phyloP scores from a whole-genome alignment of 2,329 filamentous ascomycete genomes.

The Ascochyta clinopodiicola region DNA sequence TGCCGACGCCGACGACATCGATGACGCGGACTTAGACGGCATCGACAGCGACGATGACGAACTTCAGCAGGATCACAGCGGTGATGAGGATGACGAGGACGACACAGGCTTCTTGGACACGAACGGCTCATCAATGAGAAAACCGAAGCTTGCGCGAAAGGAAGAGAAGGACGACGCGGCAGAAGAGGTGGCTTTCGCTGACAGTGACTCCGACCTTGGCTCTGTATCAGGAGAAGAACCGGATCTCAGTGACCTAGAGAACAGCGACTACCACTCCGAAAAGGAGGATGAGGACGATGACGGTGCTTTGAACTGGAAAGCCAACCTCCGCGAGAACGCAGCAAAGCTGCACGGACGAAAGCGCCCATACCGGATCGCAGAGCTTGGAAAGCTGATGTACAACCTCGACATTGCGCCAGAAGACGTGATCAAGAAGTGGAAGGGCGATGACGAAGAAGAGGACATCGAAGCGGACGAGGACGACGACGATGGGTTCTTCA shows the following conservation, averaged over 20 bases:
- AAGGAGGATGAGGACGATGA: conserved; percentile 70
- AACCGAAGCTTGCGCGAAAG: conserved; percentile 36
- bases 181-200: conserved; percentile 86
- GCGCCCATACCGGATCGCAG: conserved; percentile 76
- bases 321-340: conserved; percentile 79
- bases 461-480: conserved; percentile 63
- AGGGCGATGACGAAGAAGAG: conserved; percentile 66
- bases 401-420: conserved; percentile 77
- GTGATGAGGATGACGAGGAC: conserved; percentile 61
- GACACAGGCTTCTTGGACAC: conserved; percentile 53
- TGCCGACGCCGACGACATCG: conserved; percentile 56
- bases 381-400: conserved; percentile 89
- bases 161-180: conserved; percentile 46
- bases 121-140: conserved; percentile 50
- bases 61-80: conserved; percentile 55
- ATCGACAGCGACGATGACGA: conserved; percentile 61
- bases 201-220: conserved; percentile 95
- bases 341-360: conserved; percentile 72
- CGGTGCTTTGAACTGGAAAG: conserved; percentile 82
- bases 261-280: conserved; percentile 63
- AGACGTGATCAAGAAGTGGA: conserved; percentile 82
- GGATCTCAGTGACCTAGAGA: conserved; percentile 37
- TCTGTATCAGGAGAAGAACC: conserved; percentile 72
- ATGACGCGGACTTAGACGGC: conserved; percentile 58
- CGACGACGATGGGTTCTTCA: conserved; percentile 70